Base-by-base conservation (phyloP, 495 filamentous ascomycete species). In the Melanomma pulvis-pyrius region DNA sequence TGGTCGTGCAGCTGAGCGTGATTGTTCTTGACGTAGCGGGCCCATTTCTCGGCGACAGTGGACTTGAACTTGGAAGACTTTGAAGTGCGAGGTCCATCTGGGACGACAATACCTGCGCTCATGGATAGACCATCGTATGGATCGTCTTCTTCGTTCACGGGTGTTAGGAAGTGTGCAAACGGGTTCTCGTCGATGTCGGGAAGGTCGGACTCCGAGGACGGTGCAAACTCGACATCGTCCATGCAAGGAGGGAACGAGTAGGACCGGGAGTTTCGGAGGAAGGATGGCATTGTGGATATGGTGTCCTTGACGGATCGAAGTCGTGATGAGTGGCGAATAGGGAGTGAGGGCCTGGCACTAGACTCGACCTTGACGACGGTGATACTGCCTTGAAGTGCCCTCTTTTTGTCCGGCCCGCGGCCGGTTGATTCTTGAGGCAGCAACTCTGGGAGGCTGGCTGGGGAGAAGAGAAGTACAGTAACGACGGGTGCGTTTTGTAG, bases 81-180 rank as follows among this genome's bases (percentile, higher is more conserved):
- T 28, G 67, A 67, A 11, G 61, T 34, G 22, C 55, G 56, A 26
- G 56, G 47, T 19, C 62, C 56, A 1, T 68, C 60, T 12, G 44
- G 51, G n/a, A 61, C 36, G 36, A 65, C 24, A 51, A 76, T 78
- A 36, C 73, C 76, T 25, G 77, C 76, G 41, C 70, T 68, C 39
- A 77, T 53, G 17, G 69, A 51, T 13, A 73, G 55, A 13, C 53
- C 59, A 22, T 77, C 67, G 49, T 74, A 72, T 4, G 72, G 72
- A 44, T 72, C 74, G 26, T 76, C 75, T 28, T 75, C 69, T 36
- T 79, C 77, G 34, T 49, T 51, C 32, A 71, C 58, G n/a, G 77
- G 77, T 15, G 74, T 77, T 8, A 79, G 62, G 67, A 79, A 79
- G 59, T 77, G 74, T 21, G 75, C 69, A 46, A 78, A 78, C 2